phyloP scores from a whole-genome alignment of 495 filamentous ascomycete species.

The Tuber borchii region DNA sequence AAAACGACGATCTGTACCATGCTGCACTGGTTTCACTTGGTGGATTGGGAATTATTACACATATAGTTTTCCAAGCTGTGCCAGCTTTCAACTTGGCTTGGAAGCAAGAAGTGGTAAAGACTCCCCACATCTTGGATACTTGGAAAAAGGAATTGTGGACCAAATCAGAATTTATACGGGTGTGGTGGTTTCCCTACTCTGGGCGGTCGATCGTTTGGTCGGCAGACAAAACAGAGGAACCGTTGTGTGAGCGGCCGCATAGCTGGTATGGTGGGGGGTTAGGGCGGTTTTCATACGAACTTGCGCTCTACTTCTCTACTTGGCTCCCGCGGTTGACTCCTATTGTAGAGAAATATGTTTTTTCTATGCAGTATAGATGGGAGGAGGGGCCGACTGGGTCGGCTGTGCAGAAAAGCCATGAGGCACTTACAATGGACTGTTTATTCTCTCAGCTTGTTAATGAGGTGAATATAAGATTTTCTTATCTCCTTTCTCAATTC shows the following conservation, averaged over 20 bases:
- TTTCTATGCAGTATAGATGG: constrained; percentile 93
- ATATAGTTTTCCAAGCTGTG: constrained; percentile 75
- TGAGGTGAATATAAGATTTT: constrained; percentile 48
- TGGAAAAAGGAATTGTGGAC: constrained; percentile 80
- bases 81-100: constrained; percentile 73
- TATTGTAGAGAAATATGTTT: constrained; percentile 85
- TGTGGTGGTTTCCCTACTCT: constrained; percentile 97
- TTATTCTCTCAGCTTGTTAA: constrained; percentile 95
- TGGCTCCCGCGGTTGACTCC: constrained; percentile 76
- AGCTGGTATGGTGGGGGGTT: constrained; percentile 74
- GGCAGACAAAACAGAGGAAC: constrained; percentile 64
- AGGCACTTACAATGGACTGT: constrained; percentile 89
- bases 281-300: constrained; percentile 84
- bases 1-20: constrained; percentile 73
- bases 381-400: constrained; percentile 56
- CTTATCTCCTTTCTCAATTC: constrained; percentile 2
- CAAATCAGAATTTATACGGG: constrained; percentile 74
- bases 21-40: constrained; percentile 83
- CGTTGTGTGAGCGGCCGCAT: constrained; percentile 49
- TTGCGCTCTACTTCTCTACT: constrained; percentile 68
- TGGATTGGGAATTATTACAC: constrained; percentile 81
- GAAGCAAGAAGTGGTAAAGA: constrained; percentile 67
- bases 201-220: constrained; percentile 79
- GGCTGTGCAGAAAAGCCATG: constrained; percentile 70
- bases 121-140: constrained; percentile 57